Conservation (phyloP, 495 filamentous ascomycete species). For the Daldinia childiae region DNA sequence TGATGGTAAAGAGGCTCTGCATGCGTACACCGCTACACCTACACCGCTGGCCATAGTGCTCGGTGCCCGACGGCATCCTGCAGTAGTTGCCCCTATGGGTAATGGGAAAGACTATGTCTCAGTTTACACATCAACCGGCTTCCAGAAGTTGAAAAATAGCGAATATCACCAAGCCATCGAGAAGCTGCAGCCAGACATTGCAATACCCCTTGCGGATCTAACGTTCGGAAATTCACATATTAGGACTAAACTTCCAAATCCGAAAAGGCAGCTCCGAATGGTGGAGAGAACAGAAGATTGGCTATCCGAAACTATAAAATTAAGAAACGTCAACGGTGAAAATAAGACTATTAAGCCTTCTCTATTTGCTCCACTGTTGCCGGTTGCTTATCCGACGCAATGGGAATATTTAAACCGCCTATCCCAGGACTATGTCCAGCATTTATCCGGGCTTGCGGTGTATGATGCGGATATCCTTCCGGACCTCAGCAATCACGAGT, state of each 20-base stretch:
- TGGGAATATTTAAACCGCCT: constrained; percentile 78
- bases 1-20: constrained; percentile 63
- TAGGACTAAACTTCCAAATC: constrained; percentile 58
- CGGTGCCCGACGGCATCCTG: constrained; percentile 78
- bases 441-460: constrained; percentile 80
- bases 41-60: constrained; percentile 70
- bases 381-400: constrained; percentile 77
- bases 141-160: constrained; percentile 69
- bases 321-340: constrained; percentile 46
- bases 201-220: constrained; percentile 80
- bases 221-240: constrained; percentile 50
- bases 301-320: constrained; percentile 67
- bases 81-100: constrained; percentile 73
- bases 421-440: constrained; percentile 54
- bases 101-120: constrained; percentile 79
- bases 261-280: constrained; percentile 82
- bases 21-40: constrained; percentile 74
- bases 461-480: constrained; percentile 77
- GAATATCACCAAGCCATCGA: constrained; percentile 72
- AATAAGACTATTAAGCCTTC: constrained; percentile 47
- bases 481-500: constrained; percentile 66
- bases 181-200: constrained; percentile 79
- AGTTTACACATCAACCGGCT: constrained; percentile 85
- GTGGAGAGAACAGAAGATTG: constrained; percentile 81
- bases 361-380: constrained; percentile 84